Evolutionary conservation across 495 filamentous ascomycete species (phyloP), one percentile per base, ranked within the genome.

Genomic region (Talaromyces adpressus): DNA sequence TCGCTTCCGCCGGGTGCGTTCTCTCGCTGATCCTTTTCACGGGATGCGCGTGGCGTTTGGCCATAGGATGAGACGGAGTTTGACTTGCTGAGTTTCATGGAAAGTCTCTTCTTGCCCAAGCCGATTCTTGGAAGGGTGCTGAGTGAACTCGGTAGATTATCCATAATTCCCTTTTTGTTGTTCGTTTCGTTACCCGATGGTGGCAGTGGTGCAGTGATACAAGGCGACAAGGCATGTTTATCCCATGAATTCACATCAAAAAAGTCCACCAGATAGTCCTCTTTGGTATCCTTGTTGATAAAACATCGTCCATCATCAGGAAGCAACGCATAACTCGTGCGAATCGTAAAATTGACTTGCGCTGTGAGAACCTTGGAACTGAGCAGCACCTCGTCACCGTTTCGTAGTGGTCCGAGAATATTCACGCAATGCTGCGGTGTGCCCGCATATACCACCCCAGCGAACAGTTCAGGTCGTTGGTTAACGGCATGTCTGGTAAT

Each of bases 401-500:
- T 95, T 52, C 93, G 85, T 3, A 98, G 68, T 0, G 93, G 93
- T 1, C 93, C 93, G 14, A 97, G 83, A 54, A 97, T 93, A 72
- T 95, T 96, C 65, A 96, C 87, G 70, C 91, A 96, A 41, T 87
- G 85, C 65, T 92, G 85, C 2, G 93, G 93, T 0, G 87, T 87
- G 18, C 93, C 93, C 8, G 91, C 93, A 68, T 89, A 98, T 1
- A 97, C 66, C 7, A 97, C 89, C 0, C 93, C 92, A 0, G 88
- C 85, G 67, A 97, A 94, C 16, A 98, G 82, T 12, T 95, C 90
- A 0, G 94, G 93, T 4, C 87, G 84, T 67, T 90, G 83, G 69
- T 97, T 98, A 29, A 97, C 86, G 3, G 91, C 92, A 73, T 97
- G 91, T 2, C 93, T 84, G 2, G 91, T 91, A 63, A 98, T 92